These are phyloP conservation scores for Trichoderma simmonsii DNA, from an alignment of 2,329 filamentous ascomycete genomes.

Conservation along the genomic window DNA sequence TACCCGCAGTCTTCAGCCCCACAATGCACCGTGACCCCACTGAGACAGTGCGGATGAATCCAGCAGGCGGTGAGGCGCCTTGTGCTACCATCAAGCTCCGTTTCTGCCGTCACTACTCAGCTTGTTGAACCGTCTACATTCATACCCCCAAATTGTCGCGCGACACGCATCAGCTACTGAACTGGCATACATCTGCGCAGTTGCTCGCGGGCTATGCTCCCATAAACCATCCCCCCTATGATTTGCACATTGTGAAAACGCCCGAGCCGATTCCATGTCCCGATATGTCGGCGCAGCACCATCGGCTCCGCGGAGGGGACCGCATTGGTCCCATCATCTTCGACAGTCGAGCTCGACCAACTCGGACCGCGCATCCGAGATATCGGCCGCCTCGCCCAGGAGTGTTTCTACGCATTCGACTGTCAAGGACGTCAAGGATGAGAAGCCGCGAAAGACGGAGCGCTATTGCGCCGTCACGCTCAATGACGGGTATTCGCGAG, in stretches of 20 bases:
- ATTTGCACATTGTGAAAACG: constrained; percentile 20
- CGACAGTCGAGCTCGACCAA: constrained; percentile 50
- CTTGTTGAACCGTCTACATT: neutral
- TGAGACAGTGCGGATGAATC: constrained; percentile 1
- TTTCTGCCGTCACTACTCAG: constrained; percentile 17
- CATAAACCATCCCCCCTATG: neutral
- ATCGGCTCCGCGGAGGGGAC: constrained; percentile 44
- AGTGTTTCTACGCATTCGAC: constrained; percentile 52
- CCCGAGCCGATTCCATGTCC: constrained; percentile 33
- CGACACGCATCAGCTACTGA: neutral
- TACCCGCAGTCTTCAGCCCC: neutral
- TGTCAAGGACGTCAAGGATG: constrained; percentile 35
- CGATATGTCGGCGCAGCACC: constrained; percentile 40
- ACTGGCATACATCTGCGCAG: neutral
- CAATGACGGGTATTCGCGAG: constrained; percentile 72
- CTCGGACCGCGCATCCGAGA: constrained; percentile 41
- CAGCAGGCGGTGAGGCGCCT: constrained; percentile 19
- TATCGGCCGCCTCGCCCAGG: constrained; percentile 45
- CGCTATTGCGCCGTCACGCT: constrained; percentile 54
- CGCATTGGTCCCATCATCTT: constrained; percentile 54
- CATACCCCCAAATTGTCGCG: neutral
- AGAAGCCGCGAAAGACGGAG: constrained; percentile 37
- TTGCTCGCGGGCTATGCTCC: constrained; percentile 18
- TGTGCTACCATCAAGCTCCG: constrained; percentile 5
- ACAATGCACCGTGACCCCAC: neutral